Evolutionary conservation across 2,329 filamentous ascomycete species (phyloP).

Genomic region (Claviceps sp.): DNA sequence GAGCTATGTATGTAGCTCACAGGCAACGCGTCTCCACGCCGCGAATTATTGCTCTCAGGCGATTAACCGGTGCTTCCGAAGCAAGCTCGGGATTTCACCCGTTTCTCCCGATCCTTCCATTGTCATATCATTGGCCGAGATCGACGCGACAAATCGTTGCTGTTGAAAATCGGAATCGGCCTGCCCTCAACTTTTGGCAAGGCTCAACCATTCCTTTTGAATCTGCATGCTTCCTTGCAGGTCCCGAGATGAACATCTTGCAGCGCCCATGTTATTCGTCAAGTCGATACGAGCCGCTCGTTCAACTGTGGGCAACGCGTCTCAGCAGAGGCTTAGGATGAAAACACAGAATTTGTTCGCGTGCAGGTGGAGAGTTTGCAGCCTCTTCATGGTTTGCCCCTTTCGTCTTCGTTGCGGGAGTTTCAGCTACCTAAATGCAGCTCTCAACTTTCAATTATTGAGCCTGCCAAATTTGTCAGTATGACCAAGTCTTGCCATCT

Average conservation of each 20-base stretch:
- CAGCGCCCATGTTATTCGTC: not conserved
- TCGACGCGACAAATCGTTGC: not conserved
- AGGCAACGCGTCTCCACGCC: not conserved
- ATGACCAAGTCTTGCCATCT: not conserved
- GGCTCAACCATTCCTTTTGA: not conserved
- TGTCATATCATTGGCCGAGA: not conserved
- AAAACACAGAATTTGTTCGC: not conserved
- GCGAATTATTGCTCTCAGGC: not conserved
- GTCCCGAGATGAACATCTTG: not conserved
- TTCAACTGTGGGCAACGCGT: not conserved
- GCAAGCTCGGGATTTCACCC: not conserved
- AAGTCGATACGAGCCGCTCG: not conserved
- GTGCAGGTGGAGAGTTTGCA: not conserved
- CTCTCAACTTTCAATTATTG: too few species aligned
- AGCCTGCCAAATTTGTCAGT: not conserved
- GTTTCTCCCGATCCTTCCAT: not conserved
- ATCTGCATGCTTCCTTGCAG: not conserved
- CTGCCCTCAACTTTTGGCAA: not conserved
- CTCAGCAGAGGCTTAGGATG: too few species aligned
- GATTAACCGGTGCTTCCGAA: not conserved
- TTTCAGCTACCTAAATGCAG: too few species aligned
- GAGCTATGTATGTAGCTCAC: not conserved
- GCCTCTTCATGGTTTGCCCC: not conserved
- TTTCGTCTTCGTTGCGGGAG: not conserved
- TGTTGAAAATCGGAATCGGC: not conserved